A percentile compares a stretch with the other conserved stretches of the same genome.
These are phyloP conservation scores for Flaveria trinervia DNA, from an alignment of 129 eudicot genomes.

Conservation along the genomic window DNA sequence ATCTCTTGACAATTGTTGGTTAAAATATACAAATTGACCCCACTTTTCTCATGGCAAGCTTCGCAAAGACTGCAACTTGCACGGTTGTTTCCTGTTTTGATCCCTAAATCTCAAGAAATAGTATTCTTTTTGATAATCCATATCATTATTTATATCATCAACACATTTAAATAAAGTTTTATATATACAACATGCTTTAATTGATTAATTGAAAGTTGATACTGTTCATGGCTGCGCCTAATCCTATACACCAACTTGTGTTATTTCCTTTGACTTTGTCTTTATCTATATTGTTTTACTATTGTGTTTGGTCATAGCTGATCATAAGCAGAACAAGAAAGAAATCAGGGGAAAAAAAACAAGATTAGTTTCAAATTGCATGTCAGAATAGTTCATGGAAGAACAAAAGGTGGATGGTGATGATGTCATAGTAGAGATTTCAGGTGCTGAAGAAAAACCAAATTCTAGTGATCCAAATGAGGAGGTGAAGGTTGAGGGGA, in stretches of 20 bases:
- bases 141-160: background rate
- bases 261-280: conserved; percentile 29
- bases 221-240: conserved; percentile 33
- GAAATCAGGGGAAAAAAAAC: background rate
- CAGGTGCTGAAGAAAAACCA: conserved; percentile 26
- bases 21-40: conserved; percentile 23
- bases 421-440: conserved; percentile 43
- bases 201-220: conserved; percentile 14
- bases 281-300: conserved; percentile 7
- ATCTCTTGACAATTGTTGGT: conserved; percentile 10
- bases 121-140: background rate
- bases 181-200: background rate
- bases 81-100: conserved; percentile 20
- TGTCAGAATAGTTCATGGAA: conserved; percentile 37
- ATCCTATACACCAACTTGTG: conserved; percentile 18
- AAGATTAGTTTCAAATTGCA: background rate
- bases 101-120: background rate
- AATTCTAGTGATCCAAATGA: conserved; percentile 19
- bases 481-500: conserved; percentile 19
- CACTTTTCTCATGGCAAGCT: conserved; percentile 7
- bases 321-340: conserved; percentile 1
- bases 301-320: conserved; percentile 16
- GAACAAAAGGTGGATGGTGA: conserved; percentile 21
- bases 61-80: conserved; percentile 31
- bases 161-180: conserved; percentile 7